Evolutionary conservation across 495 filamentous ascomycete genomes (phyloP), one percentile per base, ranked within the genome.

Genomic region (Lasiosphaeria ovina): DNA sequence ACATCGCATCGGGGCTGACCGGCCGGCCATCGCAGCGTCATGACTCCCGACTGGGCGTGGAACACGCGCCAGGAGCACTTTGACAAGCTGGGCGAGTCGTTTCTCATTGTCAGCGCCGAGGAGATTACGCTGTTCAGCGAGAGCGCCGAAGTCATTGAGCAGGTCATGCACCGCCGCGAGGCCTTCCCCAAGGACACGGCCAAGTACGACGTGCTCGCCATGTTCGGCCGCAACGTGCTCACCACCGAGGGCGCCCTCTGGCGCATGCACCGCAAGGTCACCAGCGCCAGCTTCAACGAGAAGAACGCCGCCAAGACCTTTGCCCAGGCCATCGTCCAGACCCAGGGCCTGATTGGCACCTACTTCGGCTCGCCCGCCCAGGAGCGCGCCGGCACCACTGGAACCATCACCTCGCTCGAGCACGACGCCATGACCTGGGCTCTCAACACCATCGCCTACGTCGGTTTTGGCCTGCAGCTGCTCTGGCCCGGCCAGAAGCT

Each of bases 271-370:
- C 80, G 88, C 53, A 89, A 87, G 70, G 80, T 87, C 24, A 87
- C 85, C 0, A 80, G 83, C 34, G 84, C 86, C 24, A 83, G 83
- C 24, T 91, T 91, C 69, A 85, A 85, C 51, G 88, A 90, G 74
- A 87, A 80, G 74, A 90, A 89, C 71, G 87, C 88, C 55, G 79
- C 79, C 3, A 60, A 86, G 53, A 85, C 88, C 3, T 90, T 87
- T 66, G 66, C 59, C 48, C 86, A 89, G 63, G 80, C 79, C 11
- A 72, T 89, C 57, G 72, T 71, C 33, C 86, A 89, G 69, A 79
- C 83, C 0, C 69, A 75, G 60, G 78, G 80, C 17, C 80, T 89
- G 76, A 57, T 87, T 5, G 65, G 68, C 34, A 62, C 76, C 34
- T 87, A 85, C 81, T 70, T 81, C 42, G 59, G 61, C 32, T 16